Base-by-base conservation (phyloP, 2,329 filamentous ascomycete species). In the Colletotrichum shisoi region DNA sequence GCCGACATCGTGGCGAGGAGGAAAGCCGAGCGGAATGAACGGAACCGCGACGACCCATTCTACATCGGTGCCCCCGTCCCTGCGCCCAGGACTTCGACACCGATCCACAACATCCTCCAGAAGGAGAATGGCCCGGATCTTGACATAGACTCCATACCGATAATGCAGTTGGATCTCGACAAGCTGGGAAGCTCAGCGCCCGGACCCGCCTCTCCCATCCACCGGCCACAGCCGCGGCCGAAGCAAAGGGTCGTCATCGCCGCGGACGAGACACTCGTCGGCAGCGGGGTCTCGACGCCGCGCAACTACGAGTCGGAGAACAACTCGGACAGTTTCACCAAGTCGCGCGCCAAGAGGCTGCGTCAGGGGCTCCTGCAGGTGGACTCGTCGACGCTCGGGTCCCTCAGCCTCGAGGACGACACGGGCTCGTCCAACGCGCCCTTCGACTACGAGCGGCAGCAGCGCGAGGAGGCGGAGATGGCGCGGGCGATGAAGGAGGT, bases 121-220 rank as follows among this genome's bases (percentile, higher is more conserved):
- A 88, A 84, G 65, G 88, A 87, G 64, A 94, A 94, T 74, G 90
- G 89, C 2, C 88, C 90, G 2, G 90, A 91, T 51, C 81, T 98
- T 9, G 94, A 99, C 75, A 90, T 99, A 49, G 95, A 99, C 77
- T 87, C 92, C 2, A 99, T 99, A 72, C 95, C 95, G 2, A 94
- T 99, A 73, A 95, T 99, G 88, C 89, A 96, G 75, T 84, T 99
- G 53, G 89, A 96, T 69, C 84, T 97, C 8, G 89, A 89, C 39
- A 85, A 84, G 67, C 76, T 84, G 9, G 78, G 76, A 45, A 72
- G 72, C 13, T 57, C 57, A 65, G 71, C 54, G 61, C 75, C 57
- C 62, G 56, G 52, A 8, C 72, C 75, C 57, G 72, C 67, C 56
- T 69, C 74, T 15, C 64, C 74, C 15, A 72, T 78, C 69, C 74